Conservation (phyloP, 2,329 filamentous ascomycete genomes). For the Geosmithia morbida region DNA sequence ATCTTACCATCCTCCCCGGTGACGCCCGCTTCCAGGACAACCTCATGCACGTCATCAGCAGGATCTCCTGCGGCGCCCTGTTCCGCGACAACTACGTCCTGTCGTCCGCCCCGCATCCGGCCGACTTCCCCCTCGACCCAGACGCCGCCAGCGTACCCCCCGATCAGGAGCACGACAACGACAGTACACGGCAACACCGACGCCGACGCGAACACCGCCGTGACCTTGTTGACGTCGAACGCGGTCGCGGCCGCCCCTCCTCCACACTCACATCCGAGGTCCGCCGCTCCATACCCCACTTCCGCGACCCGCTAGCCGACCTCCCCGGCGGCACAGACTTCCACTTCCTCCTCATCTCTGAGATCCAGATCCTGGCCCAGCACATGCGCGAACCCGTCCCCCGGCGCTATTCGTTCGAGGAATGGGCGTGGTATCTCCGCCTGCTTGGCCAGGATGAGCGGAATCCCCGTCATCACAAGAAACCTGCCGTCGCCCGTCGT, state of each 20-base stretch:
- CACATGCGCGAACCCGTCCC: conserved; percentile 44
- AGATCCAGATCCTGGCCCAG: conserved; percentile 51
- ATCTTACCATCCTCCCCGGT: conserved; percentile 45
- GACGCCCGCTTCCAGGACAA: conserved; percentile 33
- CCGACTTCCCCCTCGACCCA: not conserved
- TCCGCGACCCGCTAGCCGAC: conserved; percentile 18
- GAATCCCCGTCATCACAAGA: conserved; percentile 33
- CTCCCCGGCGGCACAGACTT: conserved; percentile 34
- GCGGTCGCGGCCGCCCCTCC: conserved; percentile 3
- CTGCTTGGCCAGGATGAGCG: conserved; percentile 57
- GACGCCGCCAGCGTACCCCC: not conserved
- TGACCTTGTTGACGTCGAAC: not conserved
- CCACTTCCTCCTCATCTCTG: conserved; percentile 52
- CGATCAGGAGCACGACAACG: not conserved
- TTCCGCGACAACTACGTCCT: conserved; percentile 12
- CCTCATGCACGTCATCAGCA: conserved; percentile 25
- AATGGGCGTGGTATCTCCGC: conserved; percentile 75
- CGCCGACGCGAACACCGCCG: not conserved
- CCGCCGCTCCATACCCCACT: conserved; percentile 10
- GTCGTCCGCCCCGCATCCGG: not conserved
- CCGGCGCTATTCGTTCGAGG: conserved; percentile 62
- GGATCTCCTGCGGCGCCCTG: conserved; percentile 25
- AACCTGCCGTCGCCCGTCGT: conserved; percentile 9
- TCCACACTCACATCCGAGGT: conserved; percentile 3
- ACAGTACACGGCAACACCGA: not conserved